Conservation (phyloP, 192 early-diverging fungal genomes). For the Rhizophagus clarus region DNA sequence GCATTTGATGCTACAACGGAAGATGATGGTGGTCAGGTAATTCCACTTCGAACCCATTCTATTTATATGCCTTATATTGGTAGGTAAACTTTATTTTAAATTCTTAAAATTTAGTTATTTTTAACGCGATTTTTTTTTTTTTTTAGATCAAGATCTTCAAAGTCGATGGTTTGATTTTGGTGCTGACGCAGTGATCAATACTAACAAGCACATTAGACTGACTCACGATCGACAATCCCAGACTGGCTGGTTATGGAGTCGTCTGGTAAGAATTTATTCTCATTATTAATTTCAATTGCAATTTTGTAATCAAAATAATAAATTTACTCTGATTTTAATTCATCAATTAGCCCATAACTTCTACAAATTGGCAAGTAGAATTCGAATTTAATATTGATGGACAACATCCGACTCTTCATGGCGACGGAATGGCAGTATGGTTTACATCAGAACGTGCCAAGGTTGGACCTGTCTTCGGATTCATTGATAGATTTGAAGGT, state of each 20-base stretch:
- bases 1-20: background rate
- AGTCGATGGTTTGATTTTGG: slow-evolving; percentile 96
- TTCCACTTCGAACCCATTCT: slow-evolving; percentile 51
- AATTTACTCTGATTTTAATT: slow-evolving; percentile 27
- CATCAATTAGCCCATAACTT: slow-evolving; percentile 57
- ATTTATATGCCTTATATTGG: slow-evolving; percentile 61
- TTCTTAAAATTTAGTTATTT: background rate
- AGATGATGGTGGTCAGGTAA: background rate
- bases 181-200: slow-evolving; percentile 87
- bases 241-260: slow-evolving; percentile 81
- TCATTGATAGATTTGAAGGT: slow-evolving; percentile 82
- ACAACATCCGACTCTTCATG: slow-evolving; percentile 72
- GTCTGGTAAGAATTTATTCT: slow-evolving; percentile 46
- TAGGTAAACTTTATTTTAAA: slow-evolving; percentile 32
- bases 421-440: slow-evolving; percentile 98
- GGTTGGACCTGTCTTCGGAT: slow-evolving; percentile 88
- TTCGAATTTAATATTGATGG: slow-evolving; percentile 92
- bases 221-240: slow-evolving; percentile 81
- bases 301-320: slow-evolving; percentile 18
- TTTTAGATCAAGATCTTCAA: slow-evolving; percentile 71
- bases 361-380: slow-evolving; percentile 79
- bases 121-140: background rate
- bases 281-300: background rate
- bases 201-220: slow-evolving; percentile 83
- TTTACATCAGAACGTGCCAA: slow-evolving; percentile 72